These are phyloP conservation scores for Venturiaceae sp. DNA, from an alignment of 2,329 filamentous ascomycete genomes.

Conservation along the genomic window DNA sequence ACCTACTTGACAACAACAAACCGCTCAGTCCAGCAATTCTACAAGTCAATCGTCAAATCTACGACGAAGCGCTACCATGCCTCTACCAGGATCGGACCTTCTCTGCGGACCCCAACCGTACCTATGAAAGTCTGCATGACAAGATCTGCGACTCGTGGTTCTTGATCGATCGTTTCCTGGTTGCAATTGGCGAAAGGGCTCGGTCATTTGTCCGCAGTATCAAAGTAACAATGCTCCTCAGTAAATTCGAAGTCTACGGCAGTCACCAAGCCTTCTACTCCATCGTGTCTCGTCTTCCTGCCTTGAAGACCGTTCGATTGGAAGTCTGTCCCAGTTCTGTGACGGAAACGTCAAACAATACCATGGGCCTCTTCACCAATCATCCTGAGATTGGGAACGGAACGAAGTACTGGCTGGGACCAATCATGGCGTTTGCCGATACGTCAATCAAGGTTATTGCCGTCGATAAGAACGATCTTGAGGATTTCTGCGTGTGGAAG, in stretches of 20 bases:
- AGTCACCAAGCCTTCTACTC: slow-evolving; percentile 4
- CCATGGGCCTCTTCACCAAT: background rate
- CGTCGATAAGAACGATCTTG: background rate
- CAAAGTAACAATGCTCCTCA: slow-evolving; percentile 5
- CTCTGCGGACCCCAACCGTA: slow-evolving; percentile 1
- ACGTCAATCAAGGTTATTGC: background rate
- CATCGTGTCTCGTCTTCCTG: slow-evolving; percentile 1
- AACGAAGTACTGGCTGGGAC: slow-evolving; percentile 5
- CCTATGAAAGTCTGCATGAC: background rate
- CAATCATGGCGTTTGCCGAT: slow-evolving; percentile 6
- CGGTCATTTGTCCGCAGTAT: background rate
- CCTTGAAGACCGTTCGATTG: background rate
- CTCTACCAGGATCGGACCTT: slow-evolving; percentile 5
- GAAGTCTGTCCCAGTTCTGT: background rate
- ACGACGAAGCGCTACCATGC: slow-evolving; percentile 7
- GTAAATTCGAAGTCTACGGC: slow-evolving; percentile 7
- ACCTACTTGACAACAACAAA: background rate
- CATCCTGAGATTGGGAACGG: too few relatives aligned
- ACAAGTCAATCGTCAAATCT: background rate
- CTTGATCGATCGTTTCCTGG: slow-evolving; percentile 5
- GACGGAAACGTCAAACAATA: background rate
- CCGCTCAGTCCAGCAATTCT: slow-evolving; percentile 3
- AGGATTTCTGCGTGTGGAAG: background rate
- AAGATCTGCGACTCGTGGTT: slow-evolving; percentile 6
- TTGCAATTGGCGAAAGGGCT: background rate